Percentiles rank a stretch among this genome's conserved stretches.
Evolutionary conservation across 225 moss, liverwort and hornwort genomes (phyloP).

Genomic region (Pseudisothecium myosuroides): DNA sequence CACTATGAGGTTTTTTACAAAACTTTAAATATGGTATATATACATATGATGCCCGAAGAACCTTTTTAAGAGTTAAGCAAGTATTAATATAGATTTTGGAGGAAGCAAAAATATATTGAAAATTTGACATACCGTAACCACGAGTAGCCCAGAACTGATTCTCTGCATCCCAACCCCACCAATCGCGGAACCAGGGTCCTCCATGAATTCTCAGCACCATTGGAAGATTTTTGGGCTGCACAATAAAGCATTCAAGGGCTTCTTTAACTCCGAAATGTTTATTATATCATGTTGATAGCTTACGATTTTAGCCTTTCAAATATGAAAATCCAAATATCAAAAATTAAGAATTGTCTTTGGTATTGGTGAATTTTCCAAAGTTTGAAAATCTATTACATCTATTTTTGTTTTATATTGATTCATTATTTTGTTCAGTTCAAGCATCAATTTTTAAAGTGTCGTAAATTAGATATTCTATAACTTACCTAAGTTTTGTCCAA

Average conservation of each 20-base stretch:
- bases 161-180: conserved; percentile 81
- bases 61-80: neutral
- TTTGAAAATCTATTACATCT: neutral
- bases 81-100: neutral
- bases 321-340: neutral
- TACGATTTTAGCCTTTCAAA: neutral
- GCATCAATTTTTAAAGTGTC: neutral
- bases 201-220: conserved; percentile 69
- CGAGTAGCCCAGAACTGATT: conserved; percentile 82
- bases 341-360: neutral
- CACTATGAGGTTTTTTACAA: neutral
- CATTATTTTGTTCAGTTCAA: too few relatives aligned
- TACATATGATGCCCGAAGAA: neutral
- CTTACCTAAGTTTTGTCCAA: neutral
- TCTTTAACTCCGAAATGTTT: neutral
- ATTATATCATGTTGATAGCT: too few relatives aligned
- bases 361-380: neutral
- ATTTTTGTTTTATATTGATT: neutral
- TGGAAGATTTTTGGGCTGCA: conserved; percentile 62
- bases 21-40: too few relatives aligned
- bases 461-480: neutral
- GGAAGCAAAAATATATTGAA: neutral
- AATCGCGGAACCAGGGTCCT: conserved; percentile 70
- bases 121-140: conserved; percentile 52
- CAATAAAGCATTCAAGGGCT: neutral